These are phyloP conservation scores for Primulina tabacum DNA, from an alignment of 257 asterid species.

Conservation along the genomic window DNA sequence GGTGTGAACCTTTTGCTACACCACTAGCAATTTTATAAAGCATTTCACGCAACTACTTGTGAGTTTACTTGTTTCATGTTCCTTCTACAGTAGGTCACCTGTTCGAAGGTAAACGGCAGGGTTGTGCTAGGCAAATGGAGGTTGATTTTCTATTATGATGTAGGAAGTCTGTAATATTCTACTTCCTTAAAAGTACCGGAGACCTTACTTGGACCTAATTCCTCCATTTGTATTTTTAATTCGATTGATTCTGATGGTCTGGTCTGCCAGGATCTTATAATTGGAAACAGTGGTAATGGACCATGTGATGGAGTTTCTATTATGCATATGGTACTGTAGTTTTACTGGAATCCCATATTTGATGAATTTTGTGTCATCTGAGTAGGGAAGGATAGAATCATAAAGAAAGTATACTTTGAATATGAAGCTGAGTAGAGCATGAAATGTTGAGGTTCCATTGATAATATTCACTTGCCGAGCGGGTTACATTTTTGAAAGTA, in stretches of 20 bases:
- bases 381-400: too few relatives aligned
- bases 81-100: slow-evolving; percentile 49
- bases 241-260: not conserved
- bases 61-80: slow-evolving; percentile 4
- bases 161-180: slow-evolving; percentile 22
- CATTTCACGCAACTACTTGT: not conserved
- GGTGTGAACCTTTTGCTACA: not conserved
- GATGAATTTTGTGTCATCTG: not conserved
- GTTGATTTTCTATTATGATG: not conserved
- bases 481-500: too few relatives aligned
- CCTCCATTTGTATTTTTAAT: slow-evolving; percentile 18
- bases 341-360: not conserved
- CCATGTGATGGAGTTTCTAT: not conserved
- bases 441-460: not conserved
- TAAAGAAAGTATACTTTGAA: not conserved
- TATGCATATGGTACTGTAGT: not conserved
- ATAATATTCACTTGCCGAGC: too few relatives aligned
- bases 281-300: slow-evolving; percentile 13
- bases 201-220: slow-evolving; percentile 3
- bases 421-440: not conserved
- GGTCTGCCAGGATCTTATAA: not conserved
- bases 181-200: not conserved
- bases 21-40: not conserved
- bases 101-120: slow-evolving; percentile 44
- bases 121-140: not conserved